These are phyloP conservation scores for Alternaria sp. DNA, from an alignment of 2,329 filamentous ascomycete species.

Conservation along the genomic window DNA sequence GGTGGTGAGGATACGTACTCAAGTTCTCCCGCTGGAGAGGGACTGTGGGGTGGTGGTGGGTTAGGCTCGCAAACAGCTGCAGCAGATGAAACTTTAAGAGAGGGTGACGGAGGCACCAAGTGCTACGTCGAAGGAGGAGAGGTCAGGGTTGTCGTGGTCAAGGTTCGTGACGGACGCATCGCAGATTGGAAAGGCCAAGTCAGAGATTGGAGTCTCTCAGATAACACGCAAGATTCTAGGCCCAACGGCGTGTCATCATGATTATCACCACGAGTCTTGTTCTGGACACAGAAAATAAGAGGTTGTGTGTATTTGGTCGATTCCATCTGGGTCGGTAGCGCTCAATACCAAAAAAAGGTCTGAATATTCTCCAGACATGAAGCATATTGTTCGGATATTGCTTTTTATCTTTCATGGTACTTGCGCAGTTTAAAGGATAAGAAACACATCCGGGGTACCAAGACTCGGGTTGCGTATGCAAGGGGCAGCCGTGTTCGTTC, in stretches of 20 bases:
- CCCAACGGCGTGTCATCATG: conserved; percentile 6
- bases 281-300: background rate
- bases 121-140: conserved; percentile 83
- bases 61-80: conserved; percentile 49
- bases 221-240: background rate
- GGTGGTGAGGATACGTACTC: conserved; percentile 38
- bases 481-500: conserved; percentile 6
- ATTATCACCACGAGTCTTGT: background rate
- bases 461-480: conserved; percentile 6
- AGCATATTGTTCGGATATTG: background rate
- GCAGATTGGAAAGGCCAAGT: conserved; percentile 97
- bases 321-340: background rate
- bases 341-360: background rate
- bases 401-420: background rate
- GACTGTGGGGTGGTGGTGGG: conserved; percentile 59
- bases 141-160: conserved; percentile 86
- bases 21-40: conserved; percentile 46
- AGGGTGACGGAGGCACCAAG: conserved; percentile 61
- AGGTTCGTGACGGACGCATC: conserved; percentile 84
- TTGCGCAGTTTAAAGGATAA: background rate
- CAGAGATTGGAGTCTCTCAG: conserved; percentile 70
- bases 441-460: background rate
- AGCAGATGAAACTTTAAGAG: conserved; percentile 50
- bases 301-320: background rate
- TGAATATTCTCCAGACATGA: background rate